These are phyloP conservation scores for Trichosporon ovoides DNA, from an alignment of 1,284 basidiomycete genomes.

Conservation along the genomic window DNA sequence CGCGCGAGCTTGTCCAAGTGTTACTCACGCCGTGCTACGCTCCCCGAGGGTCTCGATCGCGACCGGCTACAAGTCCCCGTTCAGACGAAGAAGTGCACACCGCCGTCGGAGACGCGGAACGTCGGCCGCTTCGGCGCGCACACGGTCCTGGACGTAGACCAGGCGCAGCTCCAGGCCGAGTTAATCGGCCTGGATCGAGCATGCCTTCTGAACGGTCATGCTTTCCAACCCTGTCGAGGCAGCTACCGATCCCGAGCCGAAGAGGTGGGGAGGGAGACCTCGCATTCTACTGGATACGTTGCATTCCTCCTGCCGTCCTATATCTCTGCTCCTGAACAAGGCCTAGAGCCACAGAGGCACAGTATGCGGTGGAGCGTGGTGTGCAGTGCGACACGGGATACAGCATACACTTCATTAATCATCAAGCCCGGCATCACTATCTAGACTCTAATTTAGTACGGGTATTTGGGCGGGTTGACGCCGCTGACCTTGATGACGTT, in stretches of 20 bases:
- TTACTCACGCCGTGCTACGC: neutral
- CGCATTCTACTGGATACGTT: too few relatives aligned
- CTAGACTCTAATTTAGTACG: neutral
- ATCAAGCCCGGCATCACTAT: neutral
- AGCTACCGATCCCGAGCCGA: too few relatives aligned
- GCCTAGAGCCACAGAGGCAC: too few relatives aligned
- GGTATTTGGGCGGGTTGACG: constrained; percentile 3
- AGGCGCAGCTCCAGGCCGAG: constrained; percentile 35
- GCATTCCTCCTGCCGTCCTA: too few relatives aligned
- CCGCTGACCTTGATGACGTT: constrained; percentile 4
- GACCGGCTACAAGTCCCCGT: neutral
- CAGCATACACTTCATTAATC: neutral
- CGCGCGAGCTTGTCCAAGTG: neutral
- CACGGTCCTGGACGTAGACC: constrained; percentile 53
- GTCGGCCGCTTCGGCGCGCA: constrained; percentile 51
- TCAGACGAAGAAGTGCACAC: constrained; percentile 54
- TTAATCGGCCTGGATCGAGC: constrained; percentile 51
- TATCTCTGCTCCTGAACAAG: too few relatives aligned
- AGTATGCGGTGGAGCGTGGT: too few relatives aligned
- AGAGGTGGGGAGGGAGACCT: too few relatives aligned
- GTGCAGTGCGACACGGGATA: too few relatives aligned
- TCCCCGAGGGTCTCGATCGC: neutral
- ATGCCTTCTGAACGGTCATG: too few relatives aligned
- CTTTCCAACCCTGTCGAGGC: too few relatives aligned
- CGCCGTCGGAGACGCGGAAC: constrained; percentile 39